Evolutionary conservation across 2,329 filamentous ascomycete genomes (phyloP), one percentile per base, ranked within the genome.

Genomic region (Talaromyces sp.): DNA sequence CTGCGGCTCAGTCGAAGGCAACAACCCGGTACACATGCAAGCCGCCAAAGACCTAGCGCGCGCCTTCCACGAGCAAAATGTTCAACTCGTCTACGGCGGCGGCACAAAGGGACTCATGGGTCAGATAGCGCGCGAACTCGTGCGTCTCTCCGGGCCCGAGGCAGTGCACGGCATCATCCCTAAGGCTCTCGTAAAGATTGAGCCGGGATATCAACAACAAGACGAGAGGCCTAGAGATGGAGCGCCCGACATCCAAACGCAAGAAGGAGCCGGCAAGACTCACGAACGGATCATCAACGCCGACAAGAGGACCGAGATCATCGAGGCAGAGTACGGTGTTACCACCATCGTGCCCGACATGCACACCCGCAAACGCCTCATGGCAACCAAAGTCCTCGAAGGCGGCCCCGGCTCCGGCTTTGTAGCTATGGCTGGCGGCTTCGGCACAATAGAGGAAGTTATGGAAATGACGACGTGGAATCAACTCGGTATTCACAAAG

Each of bases 51-150:
- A 85, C 33, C 86, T 98, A 14, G 93, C 89, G 61, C 80, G 81
- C 37, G 82, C 83, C 67, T 89, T 98, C 79, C 89, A 92, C 73
- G 82, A 84, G 58, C 84, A 90, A 72, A 87, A 91, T 74, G 92
- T 96, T 70, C 84, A 85, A 9, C 86, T 99, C 48, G 92, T 98
- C 67, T 99, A 98, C 77, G 95, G 95, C 69, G 95, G 95, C 69
- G 95, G 95, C 71, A 98, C 93, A 2, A 87, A 92, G 40, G 95
- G 95, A 9, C 84, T 99, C 52, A 99, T 99, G 95, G 95, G 95
- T 72, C 92, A 97, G 74, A 78, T 98, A 11, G 92, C 95, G 52
- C 89, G 88, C 70, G 93, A 91, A 0, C 87, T 99, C 31, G 92
- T 96, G 68, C 83, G 89, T 0, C 86, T 97, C 66, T 87, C 88